Percentiles rank a stretch among this genome's conserved stretches.
phyloP scores from a whole-genome alignment of 2,329 filamentous ascomycete species.

The Neonectria magnoliae region DNA sequence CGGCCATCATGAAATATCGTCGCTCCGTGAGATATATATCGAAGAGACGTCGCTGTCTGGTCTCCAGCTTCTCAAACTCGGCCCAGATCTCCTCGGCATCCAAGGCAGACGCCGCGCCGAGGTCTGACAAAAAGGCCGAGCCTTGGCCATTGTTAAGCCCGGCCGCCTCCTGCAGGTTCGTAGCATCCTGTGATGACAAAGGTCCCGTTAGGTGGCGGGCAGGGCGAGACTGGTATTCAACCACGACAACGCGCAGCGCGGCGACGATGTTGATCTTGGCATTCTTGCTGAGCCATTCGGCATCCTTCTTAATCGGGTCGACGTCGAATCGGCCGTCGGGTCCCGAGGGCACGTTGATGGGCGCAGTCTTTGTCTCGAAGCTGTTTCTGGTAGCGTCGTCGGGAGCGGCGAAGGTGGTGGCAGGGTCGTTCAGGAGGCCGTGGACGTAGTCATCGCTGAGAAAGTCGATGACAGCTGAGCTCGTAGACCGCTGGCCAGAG shows the following conservation, averaged over 20 bases:
- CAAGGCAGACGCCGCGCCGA: constrained; percentile 56
- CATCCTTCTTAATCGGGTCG: constrained; percentile 83
- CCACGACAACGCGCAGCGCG: constrained; percentile 80
- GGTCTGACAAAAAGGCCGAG: constrained; percentile 64
- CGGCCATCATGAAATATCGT: constrained; percentile 72
- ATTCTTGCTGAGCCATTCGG: constrained; percentile 84
- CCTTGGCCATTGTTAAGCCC: constrained; percentile 70
- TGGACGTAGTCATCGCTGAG: constrained; percentile 76
- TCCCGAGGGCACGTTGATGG: constrained; percentile 82
- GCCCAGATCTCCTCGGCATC: constrained; percentile 66
- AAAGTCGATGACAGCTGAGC: constrained; percentile 71
- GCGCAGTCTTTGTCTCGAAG: constrained; percentile 86
- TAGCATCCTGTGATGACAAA: constrained; percentile 80
- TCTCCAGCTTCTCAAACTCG: constrained; percentile 70
- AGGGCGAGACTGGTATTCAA: constrained; percentile 87
- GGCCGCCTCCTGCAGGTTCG: constrained; percentile 79
- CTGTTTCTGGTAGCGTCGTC: constrained; percentile 72
- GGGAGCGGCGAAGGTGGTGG: constrained; percentile 72
- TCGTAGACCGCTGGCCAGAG: constrained; percentile 64
- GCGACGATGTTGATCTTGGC: constrained; percentile 82
- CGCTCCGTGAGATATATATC: constrained; percentile 77
- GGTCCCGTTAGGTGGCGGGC: constrained; percentile 75
- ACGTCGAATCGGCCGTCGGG: constrained; percentile 76
- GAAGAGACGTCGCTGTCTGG: constrained; percentile 74
- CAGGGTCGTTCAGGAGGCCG: constrained; percentile 73